A percentile compares a stretch with the other conserved stretches of the same genome.
These are phyloP conservation scores for Syzygium oleosum DNA, from an alignment of 345 rosid species.

Conservation along the genomic window DNA sequence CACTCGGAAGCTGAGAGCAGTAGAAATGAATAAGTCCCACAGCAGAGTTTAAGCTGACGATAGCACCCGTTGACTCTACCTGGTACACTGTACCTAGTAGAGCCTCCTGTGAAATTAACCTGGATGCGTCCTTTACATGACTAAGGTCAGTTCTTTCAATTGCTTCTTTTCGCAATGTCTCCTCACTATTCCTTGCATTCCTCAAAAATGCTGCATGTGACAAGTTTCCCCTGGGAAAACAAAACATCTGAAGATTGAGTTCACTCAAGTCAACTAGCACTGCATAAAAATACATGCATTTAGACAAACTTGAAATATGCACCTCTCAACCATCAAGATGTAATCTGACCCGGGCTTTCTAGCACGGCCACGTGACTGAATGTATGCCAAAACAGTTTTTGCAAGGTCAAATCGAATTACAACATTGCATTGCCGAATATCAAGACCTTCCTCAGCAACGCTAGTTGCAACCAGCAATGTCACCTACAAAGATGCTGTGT, in stretches of 20 bases:
- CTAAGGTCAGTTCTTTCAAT: constrained; percentile 96
- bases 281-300: not conserved
- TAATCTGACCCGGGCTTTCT: constrained; percentile 99
- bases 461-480: constrained; percentile 95
- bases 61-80: constrained; percentile 94
- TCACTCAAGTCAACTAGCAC: not conserved
- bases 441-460: constrained; percentile 99
- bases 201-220: constrained; percentile 84
- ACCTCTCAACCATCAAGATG: constrained; percentile 99
- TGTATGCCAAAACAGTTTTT: constrained; percentile 95
- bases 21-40: constrained; percentile 92
- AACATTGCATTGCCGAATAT: constrained; percentile 96
- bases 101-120: constrained; percentile 63
- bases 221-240: constrained; percentile 53
- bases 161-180: constrained; percentile 92
- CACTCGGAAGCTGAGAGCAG: constrained; percentile 98
- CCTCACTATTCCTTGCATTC: constrained; percentile 98
- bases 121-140: constrained; percentile 85
- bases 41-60: constrained; percentile 96
- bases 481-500: constrained; percentile 38
- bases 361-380: constrained; percentile 99
- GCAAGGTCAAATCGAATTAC: constrained; percentile 99
- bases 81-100: constrained; percentile 85
- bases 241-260: not conserved
- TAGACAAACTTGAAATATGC: not conserved